Percentiles rank a stretch among this genome's conserved stretches.
phyloP scores from a whole-genome alignment of 495 filamentous ascomycete species.

The Tetracladium setigerum region DNA sequence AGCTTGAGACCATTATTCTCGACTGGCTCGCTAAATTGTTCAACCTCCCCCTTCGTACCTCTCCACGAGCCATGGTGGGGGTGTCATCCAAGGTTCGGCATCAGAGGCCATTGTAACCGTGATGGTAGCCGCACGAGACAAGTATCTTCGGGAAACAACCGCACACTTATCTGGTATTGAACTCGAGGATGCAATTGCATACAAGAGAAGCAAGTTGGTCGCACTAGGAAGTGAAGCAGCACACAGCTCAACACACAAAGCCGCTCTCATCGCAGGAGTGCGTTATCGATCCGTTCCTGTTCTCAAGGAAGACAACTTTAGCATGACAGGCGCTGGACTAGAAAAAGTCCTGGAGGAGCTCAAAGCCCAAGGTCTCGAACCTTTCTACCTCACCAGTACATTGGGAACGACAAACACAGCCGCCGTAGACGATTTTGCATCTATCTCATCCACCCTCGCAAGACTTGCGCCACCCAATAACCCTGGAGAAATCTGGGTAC shows the following conservation, averaged over 20 bases:
- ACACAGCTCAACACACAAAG: constrained; percentile 82
- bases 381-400: constrained; percentile 81
- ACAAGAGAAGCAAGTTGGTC: constrained; percentile 63
- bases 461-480: constrained; percentile 40
- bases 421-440: constrained; percentile 71
- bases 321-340: constrained; percentile 60
- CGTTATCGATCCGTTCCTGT: constrained; percentile 64
- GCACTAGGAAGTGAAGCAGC: constrained; percentile 73
- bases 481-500: constrained; percentile 66
- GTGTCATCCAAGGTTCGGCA: constrained; percentile 92
- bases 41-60: constrained; percentile 68
- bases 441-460: constrained; percentile 56
- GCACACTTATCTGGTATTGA: constrained; percentile 47
- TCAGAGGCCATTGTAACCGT: constrained; percentile 82
- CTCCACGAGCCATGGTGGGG: constrained; percentile 62
- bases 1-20: constrained; percentile 88
- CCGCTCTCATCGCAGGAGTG: constrained; percentile 76
- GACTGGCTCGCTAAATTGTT: constrained; percentile 83
- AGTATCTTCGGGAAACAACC: constrained; percentile 56
- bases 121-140: constrained; percentile 84
- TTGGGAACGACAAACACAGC: constrained; percentile 86
- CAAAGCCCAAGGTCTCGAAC: constrained; percentile 58
- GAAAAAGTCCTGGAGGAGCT: constrained; percentile 51
- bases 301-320: constrained; percentile 51
- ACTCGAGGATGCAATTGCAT: constrained; percentile 56